Evolutionary conservation across 192 early-diverging fungal genomes (phyloP), one percentile per base, ranked within the genome.

Genomic region (Coemansia sp.): DNA sequence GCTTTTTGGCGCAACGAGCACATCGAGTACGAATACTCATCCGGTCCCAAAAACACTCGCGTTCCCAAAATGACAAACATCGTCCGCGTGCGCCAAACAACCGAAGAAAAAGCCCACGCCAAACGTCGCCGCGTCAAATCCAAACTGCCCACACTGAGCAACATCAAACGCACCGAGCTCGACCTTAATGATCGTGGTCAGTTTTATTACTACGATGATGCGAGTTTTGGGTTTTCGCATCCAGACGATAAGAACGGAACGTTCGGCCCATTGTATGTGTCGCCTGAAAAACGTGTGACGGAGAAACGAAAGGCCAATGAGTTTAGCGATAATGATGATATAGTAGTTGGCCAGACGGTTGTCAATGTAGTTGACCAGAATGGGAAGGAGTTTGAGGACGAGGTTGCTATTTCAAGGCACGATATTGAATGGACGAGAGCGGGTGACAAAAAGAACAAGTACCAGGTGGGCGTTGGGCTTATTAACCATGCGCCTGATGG

Each of bases 1-100:
- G 78, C 71, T 11, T 81, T 55, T 51, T 81, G 78, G 78, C 78
- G 78, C 55, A 81, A 81, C 62, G 78, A 81, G 60, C 78, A 81
- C 41, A 69, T 81, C 26, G 78, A 74, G 29, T 81, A 81, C 64
- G 69, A 71, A 29, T 75, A 74, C 61, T 54, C 62, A 11, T 8
- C 54, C 1, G 73, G 66, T 0, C 14, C 19, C 9, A 23, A 48
- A n/a, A 63, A 65, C 0, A 64, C 54, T 10, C 37, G 60, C 1
- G 71, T 79, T 4, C 76, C 76, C 12, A 62, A 70, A 48, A 41
- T 79, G 53, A 79, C 69, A 43, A 73, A 73, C 41, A 57, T 79
- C 12, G 76, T 79, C 18, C 70, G 76, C 3, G 76, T 79, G 57
- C 76, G 76, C 16, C 66, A 78, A n/a, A 78, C 75, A 3, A 60